phyloP scores from a whole-genome alignment of 106 monocot genomes.

The Allium cepa region DNA sequence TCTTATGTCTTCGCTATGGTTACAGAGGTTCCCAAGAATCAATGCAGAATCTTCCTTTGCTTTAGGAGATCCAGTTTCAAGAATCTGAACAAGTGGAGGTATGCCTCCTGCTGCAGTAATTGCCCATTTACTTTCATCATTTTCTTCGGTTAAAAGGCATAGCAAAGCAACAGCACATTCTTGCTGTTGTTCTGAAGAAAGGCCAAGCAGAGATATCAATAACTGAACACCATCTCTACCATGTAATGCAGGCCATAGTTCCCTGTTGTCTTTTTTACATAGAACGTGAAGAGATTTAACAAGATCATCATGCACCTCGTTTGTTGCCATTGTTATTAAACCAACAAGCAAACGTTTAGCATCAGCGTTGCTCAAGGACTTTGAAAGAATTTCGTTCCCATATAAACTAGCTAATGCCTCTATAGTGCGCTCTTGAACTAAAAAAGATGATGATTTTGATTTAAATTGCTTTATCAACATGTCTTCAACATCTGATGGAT shows the following conservation, averaged over 20 bases:
- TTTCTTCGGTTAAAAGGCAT: constrained; percentile 82
- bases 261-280: constrained; percentile 55
- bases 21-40: constrained; percentile 96
- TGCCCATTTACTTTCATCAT: constrained; percentile 99
- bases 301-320: constrained; percentile 82
- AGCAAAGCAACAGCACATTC: constrained; percentile 92
- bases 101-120: constrained; percentile 99
- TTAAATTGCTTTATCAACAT: constrained; percentile 84
- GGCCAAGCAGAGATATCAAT: constrained; percentile 95
- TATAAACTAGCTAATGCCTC: constrained; percentile 96
- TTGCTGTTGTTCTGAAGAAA: constrained; percentile 98
- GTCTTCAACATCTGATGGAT: constrained; percentile 64
- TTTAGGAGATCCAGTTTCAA: constrained; percentile 88
- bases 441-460: constrained; percentile 47
- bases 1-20: constrained; percentile 98
- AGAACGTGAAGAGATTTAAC: constrained; percentile 75
- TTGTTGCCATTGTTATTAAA: constrained; percentile 89
- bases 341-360: constrained; percentile 92
- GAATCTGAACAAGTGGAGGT: constrained; percentile 98
- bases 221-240: constrained; percentile 93
- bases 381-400: constrained; percentile 74
- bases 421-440: constrained; percentile 86
- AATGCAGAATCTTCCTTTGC: constrained; percentile 98
- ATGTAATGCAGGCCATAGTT: constrained; percentile 80
- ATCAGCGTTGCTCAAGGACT: constrained; percentile 54